Evolutionary conservation across 139 green algal species (phyloP).

Genomic region (Desmodesmus armatus): DNA sequence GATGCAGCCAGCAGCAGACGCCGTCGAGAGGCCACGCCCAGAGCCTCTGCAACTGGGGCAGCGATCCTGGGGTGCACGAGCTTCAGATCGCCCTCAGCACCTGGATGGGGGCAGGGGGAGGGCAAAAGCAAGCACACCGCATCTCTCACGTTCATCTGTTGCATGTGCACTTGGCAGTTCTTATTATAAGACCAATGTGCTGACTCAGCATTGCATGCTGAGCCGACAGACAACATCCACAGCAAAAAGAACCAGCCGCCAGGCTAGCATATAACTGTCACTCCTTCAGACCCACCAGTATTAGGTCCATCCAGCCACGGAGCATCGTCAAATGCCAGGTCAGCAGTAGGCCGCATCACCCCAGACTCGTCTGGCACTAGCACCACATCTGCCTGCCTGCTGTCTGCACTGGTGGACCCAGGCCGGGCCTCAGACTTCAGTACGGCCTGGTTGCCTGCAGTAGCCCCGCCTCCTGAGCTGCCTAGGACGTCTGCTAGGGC

Average conservation of each 20-base stretch:
- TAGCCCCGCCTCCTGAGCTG: constrained; percentile 36
- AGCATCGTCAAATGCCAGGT: constrained; percentile 85
- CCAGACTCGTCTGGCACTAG: constrained; percentile 71
- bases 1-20: constrained; percentile 68
- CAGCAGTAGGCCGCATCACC: constrained; percentile 53
- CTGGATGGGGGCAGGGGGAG: not conserved
- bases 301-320: constrained; percentile 68
- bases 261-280: too few relatives aligned
- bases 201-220: too few relatives aligned
- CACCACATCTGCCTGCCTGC: constrained; percentile 35
- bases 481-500: constrained; percentile 44
- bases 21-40: constrained; percentile 73
- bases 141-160: too few relatives aligned
- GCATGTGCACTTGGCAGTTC: too few relatives aligned
- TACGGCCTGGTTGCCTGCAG: constrained; percentile 23
- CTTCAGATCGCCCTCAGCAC: not conserved
- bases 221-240: too few relatives aligned
- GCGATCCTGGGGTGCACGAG: constrained; percentile 34
- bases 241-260: too few relatives aligned
- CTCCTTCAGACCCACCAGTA: not conserved
- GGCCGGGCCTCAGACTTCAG: constrained; percentile 16
- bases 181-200: too few relatives aligned
- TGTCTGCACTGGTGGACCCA: constrained; percentile 6
- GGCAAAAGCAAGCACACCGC: not conserved
- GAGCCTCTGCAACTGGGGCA: constrained; percentile 30